Evolutionary conservation across 108 stramenopile species (phyloP).

Genomic region (Licmophora abbreviata): DNA sequence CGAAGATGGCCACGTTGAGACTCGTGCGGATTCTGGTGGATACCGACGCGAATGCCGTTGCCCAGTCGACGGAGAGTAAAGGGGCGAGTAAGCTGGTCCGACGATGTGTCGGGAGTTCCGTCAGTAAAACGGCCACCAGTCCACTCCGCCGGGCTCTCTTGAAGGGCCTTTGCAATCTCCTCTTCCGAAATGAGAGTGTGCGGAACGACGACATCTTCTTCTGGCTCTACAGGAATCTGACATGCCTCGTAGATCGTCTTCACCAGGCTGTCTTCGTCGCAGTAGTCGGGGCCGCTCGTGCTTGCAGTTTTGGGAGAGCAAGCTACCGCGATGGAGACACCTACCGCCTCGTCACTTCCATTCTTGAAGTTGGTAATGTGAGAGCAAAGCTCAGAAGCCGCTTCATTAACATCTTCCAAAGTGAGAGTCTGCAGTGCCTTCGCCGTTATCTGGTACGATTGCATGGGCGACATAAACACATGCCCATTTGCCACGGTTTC

Average conservation of each 20-base stretch:
- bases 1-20: constrained; percentile 89
- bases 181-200: constrained; percentile 69
- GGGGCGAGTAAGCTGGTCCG: constrained; percentile 77
- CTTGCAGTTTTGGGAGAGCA: constrained; percentile 65
- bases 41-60: constrained; percentile 81
- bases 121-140: constrained; percentile 67
- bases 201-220: constrained; percentile 81
- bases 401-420: constrained; percentile 90
- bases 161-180: constrained; percentile 50
- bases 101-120: constrained; percentile 83
- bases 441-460: constrained; percentile 83
- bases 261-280: constrained; percentile 67
- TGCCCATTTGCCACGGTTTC: constrained; percentile 95
- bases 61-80: constrained; percentile 76
- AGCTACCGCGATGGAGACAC: constrained; percentile 72
- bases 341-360: constrained; percentile 41
- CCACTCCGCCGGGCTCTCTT: constrained; percentile 65
- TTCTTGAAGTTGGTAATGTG: constrained; percentile 79
- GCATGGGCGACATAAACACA: constrained; percentile 94
- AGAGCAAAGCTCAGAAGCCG: constrained; percentile 87
- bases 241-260: constrained; percentile 74
- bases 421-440: constrained; percentile 81
- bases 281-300: constrained; percentile 34
- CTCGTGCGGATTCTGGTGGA: constrained; percentile 73
- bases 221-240: constrained; percentile 66